Evolutionary conservation across 1,139 yeast genomes (phyloP), one percentile per base, ranked within the genome.

Genomic region (Debaryomyces udenii): DNA sequence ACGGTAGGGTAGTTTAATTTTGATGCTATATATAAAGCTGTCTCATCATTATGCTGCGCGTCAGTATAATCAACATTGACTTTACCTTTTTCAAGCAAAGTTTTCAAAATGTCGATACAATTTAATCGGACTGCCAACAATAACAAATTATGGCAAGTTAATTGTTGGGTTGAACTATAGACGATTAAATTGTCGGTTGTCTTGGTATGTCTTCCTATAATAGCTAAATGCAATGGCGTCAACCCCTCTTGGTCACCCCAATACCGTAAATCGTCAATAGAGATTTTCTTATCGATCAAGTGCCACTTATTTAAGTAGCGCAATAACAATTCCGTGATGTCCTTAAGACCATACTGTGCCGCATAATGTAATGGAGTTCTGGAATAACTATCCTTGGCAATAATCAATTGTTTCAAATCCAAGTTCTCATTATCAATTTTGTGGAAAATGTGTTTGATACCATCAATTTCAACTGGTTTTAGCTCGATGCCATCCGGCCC

Each of bases 331-430:
- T 66, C 67, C 2, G 89, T 73, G 31, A 84, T 80, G 39, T 77
- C 79, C 46, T 78, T 80, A 42, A 91, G 71, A 0, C 98, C 98
- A 59, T 83, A 89, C 55, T 88, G 95, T 1, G 95, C 84, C 11
- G 96, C 82, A 61, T 91, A 91, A 64, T 93, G 98, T 42, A 93
- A 68, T 0, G 98, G 96, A 1, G 96, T 86, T 48, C 97, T 76
- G 44, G 73, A 73, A 56, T 89, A 87, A 46, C 80, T 82, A 59
- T 93, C 99, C 36, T 76, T 76, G 32, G 83, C 81, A 40, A 81
- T 64, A 34, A 90, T 68, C 44, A 84, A 73, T 10, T 74, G 70
- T 7, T 80, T 80, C 37, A 85, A 60, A 17, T 36, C 45, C 27
- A 16, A 26, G 26, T 18, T 30, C 35, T 38, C 28, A 20, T 37